Evolutionary conservation across 2,329 filamentous ascomycete species (phyloP), one percentile per base, ranked within the genome.

Genomic region (Lojkania enalia): DNA sequence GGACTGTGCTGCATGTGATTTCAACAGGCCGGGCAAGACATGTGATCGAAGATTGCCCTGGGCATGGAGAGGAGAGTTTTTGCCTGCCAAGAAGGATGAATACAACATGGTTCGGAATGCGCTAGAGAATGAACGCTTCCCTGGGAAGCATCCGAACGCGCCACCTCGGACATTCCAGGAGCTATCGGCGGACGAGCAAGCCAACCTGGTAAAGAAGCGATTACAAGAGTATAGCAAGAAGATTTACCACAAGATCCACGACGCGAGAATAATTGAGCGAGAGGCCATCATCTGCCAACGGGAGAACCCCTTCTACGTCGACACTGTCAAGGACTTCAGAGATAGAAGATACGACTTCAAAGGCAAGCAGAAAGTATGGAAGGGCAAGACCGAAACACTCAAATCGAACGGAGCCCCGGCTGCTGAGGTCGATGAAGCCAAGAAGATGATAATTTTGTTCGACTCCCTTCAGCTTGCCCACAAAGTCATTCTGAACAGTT

Each of bases 311-410:
- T 99, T 99, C 69, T 99, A 99, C 63, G 92, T 99, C 60, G 83
- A 99, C 65, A 99, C 94, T 0, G 94, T 99, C 39, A 87, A 88
- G 61, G 87, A 94, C 70, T 99, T 99, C 71, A 87, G 94, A 77
- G 95, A 99, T 73, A 88, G 94, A 69, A 84, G 94, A 52, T 99
- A 99, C 66, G 91, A 99, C 70, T 99, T 96, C 78, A 99, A 99
- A 69, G 95, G 92, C 45, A 87, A 96, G 65, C 90, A 96, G 52
- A 99, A 99, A 70, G 87, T 94, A 2, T 99, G 94, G 94, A 99
- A 99, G 71, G 89, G 90, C 54, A 99, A 99, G 74, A 90, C 90
- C 0, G 91, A 96, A 21, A 75, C 84, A 1, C 75, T 99, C 35
- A 95, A 95, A 67, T 82, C 87, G 14, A 82, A 89, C 1, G 92